Conservation (phyloP, 768 basidiomycete genomes). For the Boletus edulis region DNA sequence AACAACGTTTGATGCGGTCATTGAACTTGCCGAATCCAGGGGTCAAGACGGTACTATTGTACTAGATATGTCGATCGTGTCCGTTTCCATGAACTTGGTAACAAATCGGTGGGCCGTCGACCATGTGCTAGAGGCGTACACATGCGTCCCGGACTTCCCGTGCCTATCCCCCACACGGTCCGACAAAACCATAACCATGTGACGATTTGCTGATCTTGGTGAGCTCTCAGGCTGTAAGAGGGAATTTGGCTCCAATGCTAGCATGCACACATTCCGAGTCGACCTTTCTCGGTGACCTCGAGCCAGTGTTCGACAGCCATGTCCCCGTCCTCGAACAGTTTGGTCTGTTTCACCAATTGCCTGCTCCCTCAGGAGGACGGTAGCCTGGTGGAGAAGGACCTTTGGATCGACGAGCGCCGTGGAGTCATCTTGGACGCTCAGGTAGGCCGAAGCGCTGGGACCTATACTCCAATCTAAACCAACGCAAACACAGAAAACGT, state of each 20-base stretch:
- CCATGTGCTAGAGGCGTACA: constrained; percentile 7
- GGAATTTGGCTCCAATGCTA: not conserved
- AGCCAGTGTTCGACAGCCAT: constrained; percentile 17
- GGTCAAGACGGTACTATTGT: too few species aligned
- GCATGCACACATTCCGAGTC: not conserved
- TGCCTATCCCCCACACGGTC: not conserved
- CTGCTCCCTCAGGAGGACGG: constrained; percentile 79
- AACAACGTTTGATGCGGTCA: not conserved
- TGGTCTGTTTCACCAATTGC: constrained; percentile 88
- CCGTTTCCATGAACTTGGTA: too few species aligned
- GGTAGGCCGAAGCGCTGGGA: constrained; percentile 33
- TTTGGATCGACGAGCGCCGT: constrained; percentile 76
- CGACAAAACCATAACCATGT: constrained; percentile 10
- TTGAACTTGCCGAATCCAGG: not conserved
- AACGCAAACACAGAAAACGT: constrained; percentile 51
- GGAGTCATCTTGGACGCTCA: constrained; percentile 78
- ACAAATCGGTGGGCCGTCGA: not conserved
- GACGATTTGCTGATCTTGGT: constrained; percentile 6
- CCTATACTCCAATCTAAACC: not conserved
- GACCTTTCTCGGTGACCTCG: constrained; percentile 3
- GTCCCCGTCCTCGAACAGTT: constrained; percentile 45
- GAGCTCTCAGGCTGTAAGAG: not conserved
- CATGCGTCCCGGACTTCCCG: too few species aligned
- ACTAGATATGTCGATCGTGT: too few species aligned
- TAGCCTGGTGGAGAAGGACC: constrained; percentile 64